Percentiles rank a stretch among this genome's conserved stretches.
Conservation (phyloP, 257 asterid genomes). For the Solanum appendiculatum region DNA sequence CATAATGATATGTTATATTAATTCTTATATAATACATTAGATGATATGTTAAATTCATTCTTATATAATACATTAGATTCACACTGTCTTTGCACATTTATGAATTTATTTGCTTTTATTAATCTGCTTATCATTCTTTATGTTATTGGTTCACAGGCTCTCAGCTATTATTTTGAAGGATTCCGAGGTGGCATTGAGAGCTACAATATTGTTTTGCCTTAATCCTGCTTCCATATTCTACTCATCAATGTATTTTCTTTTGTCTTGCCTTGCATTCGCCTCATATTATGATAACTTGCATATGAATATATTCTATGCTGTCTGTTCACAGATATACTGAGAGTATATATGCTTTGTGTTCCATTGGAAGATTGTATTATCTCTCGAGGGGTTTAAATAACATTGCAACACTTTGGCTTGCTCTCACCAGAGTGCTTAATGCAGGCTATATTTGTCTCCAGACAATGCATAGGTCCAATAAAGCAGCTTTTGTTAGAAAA, state of each 20-base stretch:
- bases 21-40: too few species aligned
- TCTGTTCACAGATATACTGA: slow-evolving; percentile 68
- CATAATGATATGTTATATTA: neutral
- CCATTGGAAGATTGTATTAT: slow-evolving; percentile 66
- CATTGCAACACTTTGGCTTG: slow-evolving; percentile 55
- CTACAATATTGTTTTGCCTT: slow-evolving; percentile 80
- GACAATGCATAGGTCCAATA: slow-evolving; percentile 47
- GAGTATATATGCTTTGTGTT: slow-evolving; percentile 69
- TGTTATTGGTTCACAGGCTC: slow-evolving; percentile 40
- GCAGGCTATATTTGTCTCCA: slow-evolving; percentile 76
- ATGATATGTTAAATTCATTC: neutral
- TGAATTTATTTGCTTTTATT: neutral
- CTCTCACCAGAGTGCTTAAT: slow-evolving; percentile 84
- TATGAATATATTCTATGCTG: slow-evolving; percentile 6
- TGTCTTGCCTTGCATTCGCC: slow-evolving; percentile 2
- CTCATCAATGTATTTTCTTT: slow-evolving; percentile 68
- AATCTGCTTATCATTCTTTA: neutral
- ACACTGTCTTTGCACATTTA: neutral
- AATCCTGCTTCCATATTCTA: slow-evolving; percentile 96
- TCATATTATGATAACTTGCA: neutral
- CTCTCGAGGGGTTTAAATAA: slow-evolving; percentile 39
- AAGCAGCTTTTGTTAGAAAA: slow-evolving; percentile 31
- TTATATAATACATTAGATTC: neutral
- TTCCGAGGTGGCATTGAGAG: slow-evolving; percentile 62
- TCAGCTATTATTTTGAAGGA: slow-evolving; percentile 57